These are phyloP conservation scores for Wickerhamomyces bovis DNA, from an alignment of 805 yeast species.

Conservation along the genomic window DNA sequence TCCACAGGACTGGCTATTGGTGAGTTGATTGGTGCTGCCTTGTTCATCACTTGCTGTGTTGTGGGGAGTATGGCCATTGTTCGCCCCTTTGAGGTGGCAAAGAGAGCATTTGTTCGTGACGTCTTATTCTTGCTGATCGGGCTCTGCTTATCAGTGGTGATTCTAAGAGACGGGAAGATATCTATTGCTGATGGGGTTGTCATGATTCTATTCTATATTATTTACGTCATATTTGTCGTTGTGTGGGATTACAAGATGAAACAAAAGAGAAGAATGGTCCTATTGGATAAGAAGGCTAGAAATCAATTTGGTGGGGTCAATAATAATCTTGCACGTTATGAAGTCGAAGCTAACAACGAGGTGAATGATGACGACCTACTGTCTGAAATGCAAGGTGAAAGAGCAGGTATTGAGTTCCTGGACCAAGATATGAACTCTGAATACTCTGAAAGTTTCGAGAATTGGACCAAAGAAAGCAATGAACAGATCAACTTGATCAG, in stretches of 20 bases:
- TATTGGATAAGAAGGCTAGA: slow-evolving; percentile 21
- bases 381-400: slow-evolving; percentile 4
- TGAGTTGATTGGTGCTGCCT: slow-evolving; percentile 87
- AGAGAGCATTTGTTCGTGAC: slow-evolving; percentile 28
- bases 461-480: slow-evolving; percentile 14
- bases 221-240: slow-evolving; percentile 49
- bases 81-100: slow-evolving; percentile 57
- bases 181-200: slow-evolving; percentile 46
- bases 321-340: not conserved
- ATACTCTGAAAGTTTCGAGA: slow-evolving; percentile 10
- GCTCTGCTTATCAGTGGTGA: slow-evolving; percentile 42
- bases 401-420: slow-evolving; percentile 14
- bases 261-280: slow-evolving; percentile 11
- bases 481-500: slow-evolving; percentile 10
- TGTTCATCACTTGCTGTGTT: slow-evolving; percentile 78
- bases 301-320: slow-evolving; percentile 7
- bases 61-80: slow-evolving; percentile 73
- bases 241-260: slow-evolving; percentile 20
- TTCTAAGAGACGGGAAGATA: slow-evolving; percentile 56
- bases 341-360: slow-evolving; percentile 16
- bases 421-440: slow-evolving; percentile 11
- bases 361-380: slow-evolving; percentile 19
- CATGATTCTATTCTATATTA: slow-evolving; percentile 50
- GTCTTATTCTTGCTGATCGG: slow-evolving; percentile 53
- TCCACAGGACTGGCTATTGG: slow-evolving; percentile 79